A percentile compares a stretch with the other conserved stretches of the same genome.
These are phyloP conservation scores for Platanthera zijinensis DNA, from an alignment of 106 monocot genomes.

Conservation along the genomic window DNA sequence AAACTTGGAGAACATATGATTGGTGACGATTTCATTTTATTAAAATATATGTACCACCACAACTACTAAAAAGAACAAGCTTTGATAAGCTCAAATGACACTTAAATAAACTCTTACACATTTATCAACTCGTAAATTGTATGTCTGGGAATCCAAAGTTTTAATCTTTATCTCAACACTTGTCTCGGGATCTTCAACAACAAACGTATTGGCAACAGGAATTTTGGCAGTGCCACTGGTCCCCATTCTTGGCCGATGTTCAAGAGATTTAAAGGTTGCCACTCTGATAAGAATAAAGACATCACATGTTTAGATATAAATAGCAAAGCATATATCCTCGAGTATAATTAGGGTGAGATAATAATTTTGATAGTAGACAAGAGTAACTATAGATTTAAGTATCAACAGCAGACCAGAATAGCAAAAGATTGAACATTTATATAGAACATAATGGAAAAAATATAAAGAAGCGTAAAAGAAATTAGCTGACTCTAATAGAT, in stretches of 20 bases:
- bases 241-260: slow-evolving; percentile 16
- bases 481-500: too few relatives aligned
- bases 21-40: neutral
- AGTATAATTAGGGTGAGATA: neutral
- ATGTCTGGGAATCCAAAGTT: slow-evolving; percentile 92
- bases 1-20: neutral
- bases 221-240: slow-evolving; percentile 23
- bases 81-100: neutral
- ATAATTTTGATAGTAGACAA: neutral
- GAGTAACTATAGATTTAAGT: neutral
- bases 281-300: neutral
- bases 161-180: slow-evolving; percentile 93
- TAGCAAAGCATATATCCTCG: neutral
- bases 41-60: neutral
- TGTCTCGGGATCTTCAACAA: slow-evolving; percentile 39
- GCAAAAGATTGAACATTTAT: neutral
- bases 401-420: neutral
- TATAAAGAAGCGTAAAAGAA: neutral
- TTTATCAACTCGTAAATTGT: slow-evolving; percentile 80
- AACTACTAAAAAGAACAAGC: neutral
- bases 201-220: slow-evolving; percentile 9
- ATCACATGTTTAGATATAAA: neutral
- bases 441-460: neutral
- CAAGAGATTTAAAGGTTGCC: neutral
- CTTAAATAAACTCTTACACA: slow-evolving; percentile 56